Evolutionary conservation across 2,329 filamentous ascomycete genomes (phyloP), one percentile per base, ranked within the genome.

Genomic region (Curvularia eragrostidis): DNA sequence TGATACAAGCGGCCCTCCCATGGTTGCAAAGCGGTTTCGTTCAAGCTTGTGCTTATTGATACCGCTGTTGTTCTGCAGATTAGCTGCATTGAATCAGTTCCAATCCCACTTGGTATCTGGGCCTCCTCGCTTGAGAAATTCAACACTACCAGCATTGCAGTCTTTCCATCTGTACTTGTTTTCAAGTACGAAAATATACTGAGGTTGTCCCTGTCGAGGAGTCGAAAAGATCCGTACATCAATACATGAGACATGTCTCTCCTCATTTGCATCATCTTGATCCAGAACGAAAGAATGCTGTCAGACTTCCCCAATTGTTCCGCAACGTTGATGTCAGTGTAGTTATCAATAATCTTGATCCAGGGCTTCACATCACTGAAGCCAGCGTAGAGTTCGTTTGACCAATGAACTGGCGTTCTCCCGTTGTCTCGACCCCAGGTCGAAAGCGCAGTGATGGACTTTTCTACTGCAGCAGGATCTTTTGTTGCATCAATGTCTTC

Each of bases 301-400:
- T 78, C 68, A 1, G 70, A 69, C 58, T 85, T 78, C 2, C 67
- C 68, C 3, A 80, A 70, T 70, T 90, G 85, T 0, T 77, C 66
- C 1, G 81, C 82, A 26, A 86, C 88, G 68, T 93, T 93, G 41
- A 75, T 68, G n/a, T 78, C 73, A 1, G 70, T 71, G 71, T 87
- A 88, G 69, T 87, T 83, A 54, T 88, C 84, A 69, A 91, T 87
- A 38, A 87, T 83, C 13, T 84, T 82, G 84, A 92, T 91, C 90
- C 90, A 93, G 2, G 89, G 87, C 64, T 47, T 5, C 74, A 71
- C 23, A 71, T 63, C 19, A 68, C 19, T 19, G 54, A 53, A 26
- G 77, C 74, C 18, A 36, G 32, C 42, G n/a, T 44, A 39, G 10
- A 65, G 67, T 58, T 78, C 21, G 19, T 36, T 18, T 6, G 46